phyloP scores from a whole-genome alignment of 495 filamentous ascomycete genomes.

The Tirmania nivea region DNA sequence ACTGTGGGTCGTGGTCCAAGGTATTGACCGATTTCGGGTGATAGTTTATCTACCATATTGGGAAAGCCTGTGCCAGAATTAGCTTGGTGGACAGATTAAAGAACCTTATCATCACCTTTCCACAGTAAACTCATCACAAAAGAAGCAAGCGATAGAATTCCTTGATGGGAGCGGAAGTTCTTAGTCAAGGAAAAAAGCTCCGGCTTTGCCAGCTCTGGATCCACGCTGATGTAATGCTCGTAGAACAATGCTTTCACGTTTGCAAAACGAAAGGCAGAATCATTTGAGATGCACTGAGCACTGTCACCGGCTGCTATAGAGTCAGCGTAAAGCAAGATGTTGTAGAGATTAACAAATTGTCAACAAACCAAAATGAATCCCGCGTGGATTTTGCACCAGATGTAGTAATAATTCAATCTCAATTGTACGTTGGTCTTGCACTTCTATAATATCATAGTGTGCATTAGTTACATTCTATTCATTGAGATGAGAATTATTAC shows the following conservation, averaged over 20 bases:
- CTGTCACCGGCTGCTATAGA: constrained; percentile 22
- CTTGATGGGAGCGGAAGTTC: constrained; percentile 28
- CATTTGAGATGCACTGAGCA: constrained; percentile 27
- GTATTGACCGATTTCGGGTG: constrained; percentile 22
- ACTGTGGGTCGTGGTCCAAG: constrained; percentile 23
- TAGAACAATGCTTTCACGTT: constrained; percentile 25
- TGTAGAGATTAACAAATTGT: no score
- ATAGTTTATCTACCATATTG: constrained; percentile 22
- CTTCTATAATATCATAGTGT: constrained; percentile 12
- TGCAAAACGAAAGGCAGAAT: constrained; percentile 25
- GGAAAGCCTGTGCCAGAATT: constrained; percentile 18
- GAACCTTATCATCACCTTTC: not conserved
- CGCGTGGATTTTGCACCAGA: constrained; percentile 19
- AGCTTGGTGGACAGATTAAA: not conserved
- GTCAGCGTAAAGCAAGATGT: no score
- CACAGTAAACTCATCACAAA: constrained; percentile 19
- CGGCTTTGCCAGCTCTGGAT: constrained; percentile 14
- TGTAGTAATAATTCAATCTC: constrained; percentile 23
- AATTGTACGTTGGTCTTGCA: constrained; percentile 24
- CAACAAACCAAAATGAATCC: constrained; percentile 20
- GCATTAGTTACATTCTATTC: no score
- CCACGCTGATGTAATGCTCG: constrained; percentile 16
- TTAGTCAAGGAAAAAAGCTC: constrained; percentile 17
- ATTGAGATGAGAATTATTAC: not conserved
- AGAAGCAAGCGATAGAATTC: constrained; percentile 25